Evolutionary conservation across 805 yeast species (phyloP), one percentile per base, ranked within the genome.

Genomic region (Sugiyamaella marilandica): DNA sequence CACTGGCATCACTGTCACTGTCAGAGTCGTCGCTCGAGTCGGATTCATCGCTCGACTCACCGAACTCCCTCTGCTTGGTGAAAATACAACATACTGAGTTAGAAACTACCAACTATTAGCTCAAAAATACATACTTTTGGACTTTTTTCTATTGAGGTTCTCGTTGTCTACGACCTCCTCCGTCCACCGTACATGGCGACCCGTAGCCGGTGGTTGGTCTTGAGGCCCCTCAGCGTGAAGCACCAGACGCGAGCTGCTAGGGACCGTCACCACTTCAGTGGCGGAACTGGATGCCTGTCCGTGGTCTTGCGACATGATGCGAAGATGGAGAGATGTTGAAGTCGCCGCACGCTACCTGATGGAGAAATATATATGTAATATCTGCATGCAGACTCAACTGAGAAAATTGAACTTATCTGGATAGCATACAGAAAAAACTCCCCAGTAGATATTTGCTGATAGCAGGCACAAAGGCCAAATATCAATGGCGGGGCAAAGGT

Each of bases 141-240:
- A 81, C 65, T 89, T 90, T 73, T 94, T 94, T 72, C 81, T 87
- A 64, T 85, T 79, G 86, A 94, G 74, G 64, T 86, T 70, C 70
- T 92, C 99, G 66, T 92, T 92, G 67, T 92, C 98, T 3, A 94
- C 76, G 2, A 88, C 91, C 45, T 84, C 95, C 35, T 85, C 87
- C 7, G 83, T 75, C 97, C 97, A 92, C 49, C 82, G 75, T 0
- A 92, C 97, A 39, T 79, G 75, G 10, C 82, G 75, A 49, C 76
- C 70, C 13, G 51, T 11, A 2, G 36, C 32, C n/a, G 37, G 34
- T 13, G 49, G 49, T 8, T 34, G 39, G 13, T 39, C 43, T 9
- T 19, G 14, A 18, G 32, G 3, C 11, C n/a, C 36, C 10, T 43
- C 52, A 13, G 41, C 55, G 7, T 45, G 45, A 11, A 54, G 49